Base-by-base conservation (phyloP, 306 rosid genomes). In the Astragalus glycyphyllos region DNA sequence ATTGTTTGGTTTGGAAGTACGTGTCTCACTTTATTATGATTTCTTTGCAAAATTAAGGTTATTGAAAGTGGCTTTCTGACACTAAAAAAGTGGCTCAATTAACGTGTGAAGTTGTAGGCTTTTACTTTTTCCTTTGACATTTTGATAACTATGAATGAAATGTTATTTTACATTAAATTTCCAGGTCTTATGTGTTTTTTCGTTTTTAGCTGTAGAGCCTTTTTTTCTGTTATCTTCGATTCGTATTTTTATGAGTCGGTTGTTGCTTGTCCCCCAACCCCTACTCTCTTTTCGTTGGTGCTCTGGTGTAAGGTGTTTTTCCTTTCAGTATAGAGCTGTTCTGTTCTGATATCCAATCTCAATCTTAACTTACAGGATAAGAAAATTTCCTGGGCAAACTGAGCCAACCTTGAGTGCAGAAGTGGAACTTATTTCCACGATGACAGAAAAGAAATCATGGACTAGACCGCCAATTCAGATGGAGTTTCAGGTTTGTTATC, bases 321-420 rank as follows among this genome's bases (percentile, higher is more conserved):
- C 69, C 51, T 11, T 49, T 76, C 17, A 37, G 50, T 55, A 13
- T 40, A 12, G 1, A 44, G 55, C 34, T 40, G 41, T 56, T 65
- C 34, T 40, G 41, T 56, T 65, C 62, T 65, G 17, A 58, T 26
- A 58, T 38, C 68, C 50, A 49, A 40, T 32, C 2, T 26, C 45
- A 54, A 9, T 40, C 12, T 35, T 71, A 34, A 26, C 58, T 72
- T 76, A 34, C 63, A 91, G 97, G 86, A 91, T 95, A 78, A 83
- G 92, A 73, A 91, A 95, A 72, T 95, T 91, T 78, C 99, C 97
- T 1, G 96, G 99, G 53, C 97, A 95, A 81, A 95, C 99, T 7
- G 96, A 89, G 79, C 92, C 99, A 68, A 95, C 99, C 32, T 79
- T 95, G 90, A 95, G 99, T 72, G 99, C 99, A 76, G 99, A 95